Evolutionary conservation across 2,329 filamentous ascomycete genomes (phyloP).

Genomic region (Trichoderma koningiopsis): DNA sequence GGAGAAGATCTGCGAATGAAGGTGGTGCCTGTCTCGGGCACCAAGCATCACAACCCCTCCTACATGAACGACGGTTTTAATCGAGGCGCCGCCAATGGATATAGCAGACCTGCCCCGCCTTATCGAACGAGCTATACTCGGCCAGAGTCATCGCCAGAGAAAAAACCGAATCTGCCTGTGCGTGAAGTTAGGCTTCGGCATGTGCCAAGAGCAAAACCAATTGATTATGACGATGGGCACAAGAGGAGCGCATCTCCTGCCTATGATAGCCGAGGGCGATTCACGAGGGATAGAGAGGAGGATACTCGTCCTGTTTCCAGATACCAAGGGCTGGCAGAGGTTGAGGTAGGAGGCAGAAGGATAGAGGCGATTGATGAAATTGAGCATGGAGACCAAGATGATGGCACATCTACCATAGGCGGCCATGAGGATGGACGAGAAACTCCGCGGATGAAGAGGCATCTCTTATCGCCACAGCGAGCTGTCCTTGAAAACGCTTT

Average conservation of each 20-base stretch:
- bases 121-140: slow-evolving; percentile 29
- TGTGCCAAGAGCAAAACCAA: not conserved
- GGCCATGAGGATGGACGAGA: slow-evolving; percentile 31
- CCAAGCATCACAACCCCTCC: slow-evolving; percentile 32
- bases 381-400: slow-evolving; percentile 27
- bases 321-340: slow-evolving; percentile 30
- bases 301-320: slow-evolving; percentile 28
- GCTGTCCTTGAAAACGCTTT: slow-evolving; percentile 32
- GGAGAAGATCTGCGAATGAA: slow-evolving; percentile 44
- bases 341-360: not conserved
- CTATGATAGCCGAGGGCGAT: slow-evolving; percentile 31
- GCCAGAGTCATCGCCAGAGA: slow-evolving; percentile 33
- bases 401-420: slow-evolving; percentile 30
- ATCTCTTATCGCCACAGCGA: slow-evolving; percentile 28
- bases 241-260: slow-evolving; percentile 34
- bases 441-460: slow-evolving; percentile 33
- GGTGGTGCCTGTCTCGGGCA: slow-evolving; percentile 36
- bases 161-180: slow-evolving; percentile 43
- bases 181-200: slow-evolving; percentile 41
- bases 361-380: not conserved
- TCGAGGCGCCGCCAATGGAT: slow-evolving; percentile 29
- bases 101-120: slow-evolving; percentile 15
- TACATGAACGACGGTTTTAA: slow-evolving; percentile 40
- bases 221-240: slow-evolving; percentile 4
- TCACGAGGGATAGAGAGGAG: slow-evolving; percentile 27